Percentiles rank a stretch among this genome's conserved stretches.
phyloP scores from a whole-genome alignment of 2,329 filamentous ascomycete genomes.

The Fusarium gaditjirri region DNA sequence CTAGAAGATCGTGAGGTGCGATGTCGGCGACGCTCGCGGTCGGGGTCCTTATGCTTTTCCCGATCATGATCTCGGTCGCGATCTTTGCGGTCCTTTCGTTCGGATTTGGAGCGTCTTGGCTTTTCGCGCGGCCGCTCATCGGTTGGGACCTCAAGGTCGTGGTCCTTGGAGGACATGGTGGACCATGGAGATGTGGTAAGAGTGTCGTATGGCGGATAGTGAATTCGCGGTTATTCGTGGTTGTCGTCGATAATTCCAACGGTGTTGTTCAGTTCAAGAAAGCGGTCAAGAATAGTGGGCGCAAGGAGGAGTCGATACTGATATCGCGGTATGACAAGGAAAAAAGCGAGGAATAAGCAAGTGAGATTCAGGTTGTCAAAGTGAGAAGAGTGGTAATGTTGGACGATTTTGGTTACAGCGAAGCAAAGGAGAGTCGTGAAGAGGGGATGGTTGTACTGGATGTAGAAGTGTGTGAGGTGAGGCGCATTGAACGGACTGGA shows the following conservation, averaged over 20 bases:
- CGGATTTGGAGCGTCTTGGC: slow-evolving; percentile 52
- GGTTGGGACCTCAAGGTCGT: slow-evolving; percentile 53
- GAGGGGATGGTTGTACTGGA: slow-evolving; percentile 35
- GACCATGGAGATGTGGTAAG: slow-evolving; percentile 42
- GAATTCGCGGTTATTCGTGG: slow-evolving; percentile 13
- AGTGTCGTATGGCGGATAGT: slow-evolving; percentile 6
- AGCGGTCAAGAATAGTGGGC: slow-evolving; percentile 25
- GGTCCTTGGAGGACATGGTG: slow-evolving; percentile 56
- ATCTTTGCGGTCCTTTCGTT: slow-evolving; percentile 53
- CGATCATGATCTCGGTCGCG: slow-evolving; percentile 47
- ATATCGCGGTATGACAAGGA: slow-evolving; percentile 1
- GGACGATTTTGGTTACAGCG: slow-evolving; percentile 13
- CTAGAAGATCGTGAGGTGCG: slow-evolving; percentile 56
- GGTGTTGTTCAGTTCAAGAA: slow-evolving; percentile 18
- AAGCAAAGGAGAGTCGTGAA: slow-evolving; percentile 28
- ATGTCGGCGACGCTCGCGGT: slow-evolving; percentile 51
- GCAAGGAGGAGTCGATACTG: slow-evolving; percentile 6
- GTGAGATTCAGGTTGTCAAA: slow-evolving; percentile 13
- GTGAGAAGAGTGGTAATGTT: slow-evolving; percentile 10
- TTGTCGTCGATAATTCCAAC: slow-evolving; percentile 22
- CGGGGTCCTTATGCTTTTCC: slow-evolving; percentile 49
- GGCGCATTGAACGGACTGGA: slow-evolving; percentile 14
- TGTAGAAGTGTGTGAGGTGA: slow-evolving; percentile 30
- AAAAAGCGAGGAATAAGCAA: neutral
- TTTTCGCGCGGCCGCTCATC: slow-evolving; percentile 54